Evolutionary conservation across 352 stramenopile species (phyloP), one percentile per base, ranked within the genome.

Genomic region (Phytopythium litorale): DNA sequence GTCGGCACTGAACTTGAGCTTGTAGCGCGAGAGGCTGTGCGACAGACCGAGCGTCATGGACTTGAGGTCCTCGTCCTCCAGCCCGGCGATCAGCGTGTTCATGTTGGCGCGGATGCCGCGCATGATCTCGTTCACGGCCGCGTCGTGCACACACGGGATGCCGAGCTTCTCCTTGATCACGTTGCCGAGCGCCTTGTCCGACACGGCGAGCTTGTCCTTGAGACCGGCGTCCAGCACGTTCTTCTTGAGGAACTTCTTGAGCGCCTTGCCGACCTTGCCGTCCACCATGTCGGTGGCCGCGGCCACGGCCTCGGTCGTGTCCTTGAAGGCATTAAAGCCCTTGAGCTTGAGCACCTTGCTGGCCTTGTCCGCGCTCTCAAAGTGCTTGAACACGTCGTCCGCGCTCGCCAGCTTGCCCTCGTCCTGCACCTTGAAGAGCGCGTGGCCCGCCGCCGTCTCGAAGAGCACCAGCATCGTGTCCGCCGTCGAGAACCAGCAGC

Each of bases 231-330:
- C 87, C 64, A 99, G 96, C 43, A 99, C 83, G 72, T 98, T 97
- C 84, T 99, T 99, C 81, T 99, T 99, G 16, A 99, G 67, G 65
- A 99, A 99, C 67, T 97, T 99, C 83, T 99, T 98, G 40, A 99
- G 90, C 38, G 77, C 80, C 75, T 99, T 99, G 72, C 89, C 91
- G 45, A 99, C 91, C 68, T 98, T 99, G 58, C 95, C 94, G 65
- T 99, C 98, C 42, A 99, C 94, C 71, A 98, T 94, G 63, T 97
- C 94, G 56, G 97, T 98, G 45, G 97, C 96, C 6, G 97, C 97
- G 15, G 95, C 88, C 7, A 99, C 95, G 35, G 98, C 98, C 73
- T 99, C 97, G 23, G 97, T 98, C 52, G 97, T 99, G 80, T 99
- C 96, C 71, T 98, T 93, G 81, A 99, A 99, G 15, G 97, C 94